Percentiles rank a stretch among this genome's conserved stretches.
Conservation (phyloP, 2,329 filamentous ascomycete species). For the Knufia petricola region DNA sequence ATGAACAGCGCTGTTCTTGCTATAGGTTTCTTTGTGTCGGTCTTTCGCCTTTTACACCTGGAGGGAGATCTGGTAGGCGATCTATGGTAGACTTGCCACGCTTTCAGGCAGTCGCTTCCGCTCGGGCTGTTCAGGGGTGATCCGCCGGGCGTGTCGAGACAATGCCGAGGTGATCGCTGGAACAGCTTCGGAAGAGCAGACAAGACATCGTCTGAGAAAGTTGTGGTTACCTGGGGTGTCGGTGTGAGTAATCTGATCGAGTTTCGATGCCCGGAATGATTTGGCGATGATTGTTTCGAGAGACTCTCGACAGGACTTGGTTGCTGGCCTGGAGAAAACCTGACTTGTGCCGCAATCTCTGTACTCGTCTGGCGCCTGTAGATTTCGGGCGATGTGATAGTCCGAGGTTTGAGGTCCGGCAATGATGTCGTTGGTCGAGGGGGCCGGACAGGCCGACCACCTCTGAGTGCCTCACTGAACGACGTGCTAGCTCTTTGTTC, state of each 20-base stretch:
- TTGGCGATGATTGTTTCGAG: neutral
- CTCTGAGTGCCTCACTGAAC: neutral
- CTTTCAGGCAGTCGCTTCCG: neutral
- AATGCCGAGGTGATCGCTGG: neutral
- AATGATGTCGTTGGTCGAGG: slow-evolving; percentile 19
- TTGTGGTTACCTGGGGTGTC: slow-evolving; percentile 6
- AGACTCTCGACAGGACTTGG: neutral
- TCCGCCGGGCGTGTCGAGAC: neutral
- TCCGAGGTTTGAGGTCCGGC: slow-evolving; percentile 17
- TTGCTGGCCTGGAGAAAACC: neutral
- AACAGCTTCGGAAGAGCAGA: slow-evolving; percentile 2
- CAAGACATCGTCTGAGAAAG: slow-evolving; percentile 10
- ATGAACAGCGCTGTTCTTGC: slow-evolving; percentile 9
- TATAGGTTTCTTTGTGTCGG: neutral
- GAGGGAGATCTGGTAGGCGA: neutral
- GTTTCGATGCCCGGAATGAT: neutral
- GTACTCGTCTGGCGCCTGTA: slow-evolving; percentile 6
- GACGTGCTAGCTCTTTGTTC: neutral
- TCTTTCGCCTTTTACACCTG: neutral
- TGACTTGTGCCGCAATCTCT: slow-evolving; percentile 1
- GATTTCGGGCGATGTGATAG: slow-evolving; percentile 15
- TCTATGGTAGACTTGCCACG: slow-evolving; percentile 3
- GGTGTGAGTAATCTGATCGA: slow-evolving; percentile 7
- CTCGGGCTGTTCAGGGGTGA: neutral
- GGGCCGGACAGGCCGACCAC: slow-evolving; percentile 15